Base-by-base conservation (phyloP, 352 stramenopile species). In the Phytophthora pseudosyringae region DNA sequence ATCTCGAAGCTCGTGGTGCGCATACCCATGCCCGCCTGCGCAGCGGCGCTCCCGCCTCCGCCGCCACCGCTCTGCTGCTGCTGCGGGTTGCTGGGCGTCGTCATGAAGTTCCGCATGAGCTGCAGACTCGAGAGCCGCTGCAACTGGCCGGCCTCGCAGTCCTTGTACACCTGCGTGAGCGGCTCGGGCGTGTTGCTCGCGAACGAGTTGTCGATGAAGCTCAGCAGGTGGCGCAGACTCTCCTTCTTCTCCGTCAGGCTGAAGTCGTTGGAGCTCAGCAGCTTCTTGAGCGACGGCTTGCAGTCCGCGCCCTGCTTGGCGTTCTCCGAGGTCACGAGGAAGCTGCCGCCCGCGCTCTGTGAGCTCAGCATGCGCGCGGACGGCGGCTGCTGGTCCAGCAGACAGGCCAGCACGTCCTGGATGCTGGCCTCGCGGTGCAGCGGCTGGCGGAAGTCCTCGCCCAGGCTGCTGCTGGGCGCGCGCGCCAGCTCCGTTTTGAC, bases 1-100 rank as follows among this genome's bases (percentile, higher is more conserved):
- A 95, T 91, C 64, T 95, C 86, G 35, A 95, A 95, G 59, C 86
- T 95, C 33, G 86, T 95, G 0, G 86, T 95, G 32, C 86, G 83
- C 15, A 44, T 81, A 1, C 83, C 84, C 85, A 93, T 76, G 0
- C 69, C 64, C n/a, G 59, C 48, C 9, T 51, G 40, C 11, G 38
- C 18, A 33, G 18, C 57, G 0, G 47, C 21, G 41, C 38, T 56
- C 0, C 33, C 38, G 4, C 44, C 46, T 33, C n/a, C n/a, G n/a
- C n/a, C n/a, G n/a, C n/a, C n/a, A n/a, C n/a, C n/a, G n/a, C n/a
- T n/a, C n/a, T n/a, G n/a, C n/a, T 50, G 55, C 3, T 56, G 46
- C 1, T 52, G 45, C 18, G 50, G 36, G 49, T 67, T 75, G n/a
- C n/a, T n/a, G n/a, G n/a, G n/a, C 1, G 78, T 71, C 6, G 69